Evolutionary conservation across 169 alveolate genomes (phyloP).

Genomic region (Cryptosporidium baileyi): DNA sequence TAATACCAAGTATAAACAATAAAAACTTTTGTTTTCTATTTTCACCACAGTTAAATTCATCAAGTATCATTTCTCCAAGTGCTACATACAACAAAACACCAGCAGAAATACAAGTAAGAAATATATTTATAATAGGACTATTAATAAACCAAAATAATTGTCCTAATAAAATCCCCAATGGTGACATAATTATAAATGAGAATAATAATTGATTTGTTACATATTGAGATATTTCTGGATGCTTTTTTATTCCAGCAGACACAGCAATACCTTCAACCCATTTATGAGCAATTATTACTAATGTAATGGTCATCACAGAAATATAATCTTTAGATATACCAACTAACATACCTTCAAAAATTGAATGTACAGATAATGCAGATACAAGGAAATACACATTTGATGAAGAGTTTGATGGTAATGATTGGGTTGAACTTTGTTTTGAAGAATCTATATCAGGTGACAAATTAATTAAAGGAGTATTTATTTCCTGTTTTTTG

Average conservation of each 20-base stretch:
- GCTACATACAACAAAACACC: slow-evolving; percentile 64
- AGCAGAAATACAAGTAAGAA: slow-evolving; percentile 43
- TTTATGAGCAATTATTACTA: slow-evolving; percentile 54
- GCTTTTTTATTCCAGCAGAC: slow-evolving; percentile 60
- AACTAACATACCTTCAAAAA: slow-evolving; percentile 64
- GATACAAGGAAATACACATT: slow-evolving; percentile 58
- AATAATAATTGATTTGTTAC: slow-evolving; percentile 5
- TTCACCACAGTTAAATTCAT: slow-evolving; percentile 67
- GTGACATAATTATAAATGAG: slow-evolving; percentile 58
- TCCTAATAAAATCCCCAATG: slow-evolving; percentile 51
- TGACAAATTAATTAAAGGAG: background rate
- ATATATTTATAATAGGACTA: slow-evolving; percentile 26
- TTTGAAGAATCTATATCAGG: background rate
- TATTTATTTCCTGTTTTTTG: background rate
- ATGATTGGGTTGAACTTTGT: background rate
- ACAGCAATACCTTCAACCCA: slow-evolving; percentile 70
- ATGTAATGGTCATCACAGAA: slow-evolving; percentile 30
- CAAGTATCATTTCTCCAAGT: slow-evolving; percentile 63
- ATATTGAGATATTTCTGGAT: slow-evolving; percentile 39
- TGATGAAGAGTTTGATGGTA: background rate
- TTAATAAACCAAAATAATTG: slow-evolving; percentile 38
- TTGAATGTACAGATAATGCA: slow-evolving; percentile 54
- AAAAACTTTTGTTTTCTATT: slow-evolving; percentile 60
- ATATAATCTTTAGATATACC: slow-evolving; percentile 30
- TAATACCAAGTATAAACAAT: slow-evolving; percentile 24